Base-by-base conservation (phyloP, 208 protist genomes). In the Wallacemonas sp. region DNA sequence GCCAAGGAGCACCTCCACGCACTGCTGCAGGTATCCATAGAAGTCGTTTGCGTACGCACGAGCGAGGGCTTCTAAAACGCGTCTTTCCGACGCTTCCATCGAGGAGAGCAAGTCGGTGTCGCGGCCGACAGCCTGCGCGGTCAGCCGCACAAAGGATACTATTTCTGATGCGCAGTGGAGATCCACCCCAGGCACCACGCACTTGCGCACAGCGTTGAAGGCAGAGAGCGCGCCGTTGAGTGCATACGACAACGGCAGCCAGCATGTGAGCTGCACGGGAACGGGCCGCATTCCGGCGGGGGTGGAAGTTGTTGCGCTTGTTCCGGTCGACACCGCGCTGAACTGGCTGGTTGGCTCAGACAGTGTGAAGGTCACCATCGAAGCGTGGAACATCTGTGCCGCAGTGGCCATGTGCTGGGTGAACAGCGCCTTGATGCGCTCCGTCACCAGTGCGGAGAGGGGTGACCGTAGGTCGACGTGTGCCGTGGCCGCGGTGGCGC, bases 221-320 rank as follows among this genome's bases (percentile, higher is more conserved):
- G 84, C 79, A 26, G 77, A 66, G 19, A 93, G 72, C 15, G 84
- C 39, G 30, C 90, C 90, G 64, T 96, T 96, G 21, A 96, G 55
- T 6, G 85, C 86, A 67, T 93, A 93, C 14, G 90, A 84, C 26
- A 96, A 77, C 28, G 90, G 90, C 22, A 90, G 73, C 77, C 77
- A 91, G 55, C 87, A 72, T 41, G 80, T 42, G 44, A 96, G 82
- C 49, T 63, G 54, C 41, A 75, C 53, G 19, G 75, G 66, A 24
- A 73, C 71, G 9, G 75, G 15, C 34, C 42, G 36, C 47, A 15
- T 21, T 17, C 30, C 44, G 27, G 8, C 36, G 21, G 47, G 9
- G 6, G 9, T 14, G 8, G 8, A 34, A 11, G 54, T n/a, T 15
- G n/a, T 15, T 34, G 19, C 4, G 19, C 3, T 26, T 12, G 14